Base-by-base conservation (phyloP, 169 alveolate genomes). In the Cardiosporidium cionae region DNA sequence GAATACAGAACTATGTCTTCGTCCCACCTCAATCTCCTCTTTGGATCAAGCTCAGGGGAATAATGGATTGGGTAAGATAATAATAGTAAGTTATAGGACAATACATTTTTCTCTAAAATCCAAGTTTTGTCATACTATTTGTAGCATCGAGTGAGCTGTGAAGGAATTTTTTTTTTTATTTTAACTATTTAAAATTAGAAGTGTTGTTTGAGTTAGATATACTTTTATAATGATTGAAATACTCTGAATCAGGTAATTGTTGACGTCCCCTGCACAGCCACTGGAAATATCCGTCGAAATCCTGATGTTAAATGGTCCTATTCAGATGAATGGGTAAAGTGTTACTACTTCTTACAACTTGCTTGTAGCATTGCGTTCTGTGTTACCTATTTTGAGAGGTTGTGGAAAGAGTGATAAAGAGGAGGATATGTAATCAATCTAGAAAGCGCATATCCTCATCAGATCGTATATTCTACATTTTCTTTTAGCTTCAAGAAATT, bases 191-290 rank as follows among this genome's bases (percentile, higher is more conserved):
- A n/a, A 68, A 6, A 23, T 35, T 9, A n/a, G 7, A 7, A 54
- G 35, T 23, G 7, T 7, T 9, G 68, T n/a, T 7, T 44, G 58
- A 37, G 1, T 7, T 31, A 63, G 52, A 16, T 23, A 32, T 3
- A 29, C 32, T 3, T n/a, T n/a, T n/a, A n/a, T n/a, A n/a, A n/a
- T n/a, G n/a, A n/a, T n/a, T n/a, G n/a, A n/a, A n/a, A n/a, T n/a
- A n/a, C n/a, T n/a, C n/a, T n/a, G n/a, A n/a, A 6, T 52, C 79
- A 85, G 91, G 91, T 85, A 7, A 72, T 89, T 28, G 89, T 84
- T 9, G 97, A 95, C 86, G 98, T 89, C 9, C 98, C 98, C n/a
- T 95, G 98, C 77, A 84, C 95, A 4, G 97, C 96, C 25, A 85
- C 93, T 7, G 98, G 98, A 52, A 92, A 95, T 0, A 84, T 90